Evolutionary conservation across 768 basidiomycete genomes (phyloP), one percentile per base, ranked within the genome.

Genomic region (Suillus paluster): DNA sequence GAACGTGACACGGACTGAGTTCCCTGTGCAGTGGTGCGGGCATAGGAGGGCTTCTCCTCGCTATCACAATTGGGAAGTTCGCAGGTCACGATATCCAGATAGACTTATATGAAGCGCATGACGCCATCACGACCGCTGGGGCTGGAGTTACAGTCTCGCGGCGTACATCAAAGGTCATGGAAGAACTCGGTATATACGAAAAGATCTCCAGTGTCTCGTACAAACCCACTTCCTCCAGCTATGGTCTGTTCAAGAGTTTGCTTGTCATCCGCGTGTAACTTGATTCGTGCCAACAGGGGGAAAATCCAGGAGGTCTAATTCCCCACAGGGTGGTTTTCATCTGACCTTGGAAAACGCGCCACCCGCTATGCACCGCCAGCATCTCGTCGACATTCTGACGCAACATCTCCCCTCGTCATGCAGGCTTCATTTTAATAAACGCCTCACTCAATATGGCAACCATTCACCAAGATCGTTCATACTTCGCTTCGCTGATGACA

Each of bases 61-160:
- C 80, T 3, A 67, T 70, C 36, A 67, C 74, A 21, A 69, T 79
- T 27, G 72, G 68, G 23, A 63, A 65, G 33, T 71, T 71, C 56
- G 63, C 73, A 10, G 42, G 70, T 4, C 17, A 12, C 19, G 62
- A 76, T 67, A 64, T 79, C 5, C 67, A 74, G 60, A 73, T 79
- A 15, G 68, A 78, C 59, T 63, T 83, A 7, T 84, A 82, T 67
- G 83, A 84, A 68, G 74, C 79, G 1, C 76, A 74, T 23, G 60
- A 72, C 5, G 73, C 76, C 54, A 71, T 80, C 34, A 75, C 73
- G 10, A 73, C 74, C 30, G 67, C 75, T 33, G 79, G 79, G 2
- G 75, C 77, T 2, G 78, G 83, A 72, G n/a, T 80, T 75, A 46
- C 79, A 72, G 79, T 82, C 12, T 83, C 81, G 81, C 68, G 70